These are phyloP conservation scores for Chaetomiaceae sp. DNA, from an alignment of 2,329 filamentous ascomycete genomes.

Conservation along the genomic window DNA sequence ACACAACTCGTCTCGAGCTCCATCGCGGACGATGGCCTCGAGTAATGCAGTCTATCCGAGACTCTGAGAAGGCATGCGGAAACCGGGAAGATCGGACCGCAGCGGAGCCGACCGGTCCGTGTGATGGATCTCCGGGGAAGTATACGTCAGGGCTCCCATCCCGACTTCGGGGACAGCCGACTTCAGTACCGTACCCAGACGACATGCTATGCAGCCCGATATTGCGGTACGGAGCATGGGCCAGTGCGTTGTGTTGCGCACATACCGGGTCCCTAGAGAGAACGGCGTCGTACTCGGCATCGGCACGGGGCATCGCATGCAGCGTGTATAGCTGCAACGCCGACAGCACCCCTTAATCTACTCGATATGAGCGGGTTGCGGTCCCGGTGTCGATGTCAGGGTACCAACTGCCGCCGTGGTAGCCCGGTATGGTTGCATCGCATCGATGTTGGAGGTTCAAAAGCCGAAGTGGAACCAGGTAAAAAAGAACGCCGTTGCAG, in stretches of 20 bases:
- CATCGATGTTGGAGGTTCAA: background rate
- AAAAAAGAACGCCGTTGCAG: background rate
- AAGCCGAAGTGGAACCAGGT: background rate
- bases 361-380: background rate
- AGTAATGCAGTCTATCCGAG: too few species aligned
- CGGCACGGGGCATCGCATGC: background rate
- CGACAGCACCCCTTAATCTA: constrained; percentile 10
- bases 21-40: too few species aligned
- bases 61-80: background rate
- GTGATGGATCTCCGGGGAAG: background rate
- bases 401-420: constrained; percentile 9
- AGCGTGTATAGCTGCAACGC: constrained; percentile 8
- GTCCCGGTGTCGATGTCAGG: background rate
- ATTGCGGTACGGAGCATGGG: too few species aligned
- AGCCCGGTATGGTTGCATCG: constrained; percentile 4
- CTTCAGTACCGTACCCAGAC: background rate
- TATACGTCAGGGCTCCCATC: background rate
- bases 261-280: too few species aligned
- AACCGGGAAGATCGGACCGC: background rate
- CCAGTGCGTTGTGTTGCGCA: too few species aligned
- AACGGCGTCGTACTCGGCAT: background rate
- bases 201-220: background rate
- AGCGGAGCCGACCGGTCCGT: background rate
- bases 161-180: background rate
- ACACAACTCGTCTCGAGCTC: background rate